Evolutionary conservation across 331 rosid species (phyloP), one percentile per base, ranked within the genome.

Genomic region (Stylosanthes scabra): DNA sequence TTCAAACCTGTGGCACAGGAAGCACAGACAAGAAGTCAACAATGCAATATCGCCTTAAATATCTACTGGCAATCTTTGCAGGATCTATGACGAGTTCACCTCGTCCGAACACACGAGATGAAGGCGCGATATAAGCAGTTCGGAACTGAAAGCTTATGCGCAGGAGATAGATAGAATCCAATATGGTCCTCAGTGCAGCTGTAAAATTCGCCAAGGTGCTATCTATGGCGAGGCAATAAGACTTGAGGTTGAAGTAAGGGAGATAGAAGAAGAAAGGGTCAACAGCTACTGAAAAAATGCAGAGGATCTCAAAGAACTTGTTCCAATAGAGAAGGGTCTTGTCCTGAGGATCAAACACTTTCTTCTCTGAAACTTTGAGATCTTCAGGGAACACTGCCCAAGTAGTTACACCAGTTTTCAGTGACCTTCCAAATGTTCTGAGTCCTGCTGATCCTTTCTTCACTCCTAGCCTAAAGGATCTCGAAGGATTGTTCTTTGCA

Each of bases 61-160:
- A 94, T 62, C 99, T 83, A 75, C 50, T 75, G 8, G 96, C 99
- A 63, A 91, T 94, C 82, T 91, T 59, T n/a, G 80, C 46, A 71
- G 97, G 88, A 78, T 91, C 97, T 37, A 89, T 94, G 29, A 94
- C 99, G 57, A 91, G 99, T 74, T 94, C 99, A 42, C 99, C 99
- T 82, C 99, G 77, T 44, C 99, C 99, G 20, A 94, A 91, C 37
- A 94, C 99, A 54, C 97, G 81, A 40, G 99, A 94, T 0, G 97
- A 91, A 7, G 99, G 99, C 0, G 96, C 96, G 40, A 94, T 88
- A 60, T 64, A 94, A 57, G 99, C 99, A 8, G 99, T 91, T 8
- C 97, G 87, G 70, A 91, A 89, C 55, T 91, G 97, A 4, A 94
- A 88, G 59, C 62, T 82, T 62, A 94, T 89, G 5, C 96, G 91